phyloP scores from a whole-genome alignment of 129 eudicot genomes.

The Centrapalus pauciflorus region DNA sequence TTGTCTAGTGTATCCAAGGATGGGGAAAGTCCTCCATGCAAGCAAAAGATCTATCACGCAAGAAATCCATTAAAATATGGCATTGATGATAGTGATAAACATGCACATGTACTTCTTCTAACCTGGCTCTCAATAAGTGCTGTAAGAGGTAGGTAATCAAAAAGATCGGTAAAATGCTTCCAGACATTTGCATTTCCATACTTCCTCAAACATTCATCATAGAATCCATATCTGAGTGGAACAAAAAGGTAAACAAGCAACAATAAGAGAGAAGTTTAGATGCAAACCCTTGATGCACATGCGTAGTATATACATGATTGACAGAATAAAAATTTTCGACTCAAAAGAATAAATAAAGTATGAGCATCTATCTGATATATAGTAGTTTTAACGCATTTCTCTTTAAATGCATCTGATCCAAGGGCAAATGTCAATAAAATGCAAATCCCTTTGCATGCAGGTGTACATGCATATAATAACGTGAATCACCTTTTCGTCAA shows the following conservation, averaged over 20 bases:
- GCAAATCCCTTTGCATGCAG: too few species aligned
- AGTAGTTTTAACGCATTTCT: too few species aligned
- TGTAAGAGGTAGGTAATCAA: conserved; percentile 78
- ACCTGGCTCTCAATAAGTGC: conserved; percentile 94
- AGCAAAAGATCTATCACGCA: conserved; percentile 59
- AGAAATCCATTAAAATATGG: background rate
- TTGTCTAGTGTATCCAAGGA: conserved; percentile 83
- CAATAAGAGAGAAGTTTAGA: background rate
- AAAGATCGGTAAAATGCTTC: conserved; percentile 81
- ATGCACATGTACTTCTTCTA: conserved; percentile 7
- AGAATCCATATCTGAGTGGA: conserved; percentile 74
- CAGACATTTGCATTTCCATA: conserved; percentile 82
- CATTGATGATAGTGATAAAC: background rate
- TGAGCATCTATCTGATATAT: too few species aligned
- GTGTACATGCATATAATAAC: too few species aligned
- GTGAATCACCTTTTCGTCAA: too few species aligned
- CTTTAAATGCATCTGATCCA: too few species aligned
- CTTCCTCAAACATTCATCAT: conserved; percentile 81
- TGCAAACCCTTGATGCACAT: background rate
- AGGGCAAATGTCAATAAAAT: too few species aligned
- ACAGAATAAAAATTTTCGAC: too few species aligned
- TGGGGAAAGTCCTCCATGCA: conserved; percentile 95
- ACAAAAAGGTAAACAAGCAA: background rate
- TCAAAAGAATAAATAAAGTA: too few species aligned
- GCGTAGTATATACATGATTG: background rate